Evolutionary conservation across 176 grass and related monocot genomes (phyloP), one percentile per base, ranked within the genome.

Genomic region (Alopecurus myosuroides): DNA sequence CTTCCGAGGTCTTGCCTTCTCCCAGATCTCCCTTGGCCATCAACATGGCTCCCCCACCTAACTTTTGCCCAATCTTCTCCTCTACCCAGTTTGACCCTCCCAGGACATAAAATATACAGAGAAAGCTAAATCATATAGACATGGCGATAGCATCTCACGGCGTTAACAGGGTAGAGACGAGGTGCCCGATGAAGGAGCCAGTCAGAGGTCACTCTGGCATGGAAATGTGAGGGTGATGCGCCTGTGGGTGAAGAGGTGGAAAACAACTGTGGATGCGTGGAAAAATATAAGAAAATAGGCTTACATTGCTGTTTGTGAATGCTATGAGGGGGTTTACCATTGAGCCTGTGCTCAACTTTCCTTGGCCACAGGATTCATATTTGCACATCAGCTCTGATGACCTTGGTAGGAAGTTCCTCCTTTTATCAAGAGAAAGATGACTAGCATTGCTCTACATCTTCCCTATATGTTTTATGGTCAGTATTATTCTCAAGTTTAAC

Each of bases 391-490:
- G 70, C 70, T 48, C 19, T 74, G 41, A 35, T 58, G 28, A 48
- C 7, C 69, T 48, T 45, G 11, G 20, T 17, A 26, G 55, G 25
- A 75, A 26, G 53, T 11, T 25, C 37, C 51, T 56, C 25, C 10
- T 48, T 45, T 36, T 74, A 84, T 75, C 20, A 84, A 84, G 13
- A 84, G 20, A 84, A 26, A 36, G n/a, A 84, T 75, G 70, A 29
- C 30, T 57, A 74, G 39, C 11, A 23, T 84, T 84, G 39, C 22
- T 66, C 60, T 83, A 58, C 53, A 60, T 83, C 51, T 83, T 75
- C 35, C 28, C 39, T 84, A 44, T 33, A 75, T 48, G 8, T 19
- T 74, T 83, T 73, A 57, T 11, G 8, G 4, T 36, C 23, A 74
- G 69, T 34, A 61, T 33, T 28, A 22, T 60, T 74, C 8, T 56